Conservation (phyloP, 1,284 basidiomycete genomes). For the Lignosus rhinocerotis region DNA sequence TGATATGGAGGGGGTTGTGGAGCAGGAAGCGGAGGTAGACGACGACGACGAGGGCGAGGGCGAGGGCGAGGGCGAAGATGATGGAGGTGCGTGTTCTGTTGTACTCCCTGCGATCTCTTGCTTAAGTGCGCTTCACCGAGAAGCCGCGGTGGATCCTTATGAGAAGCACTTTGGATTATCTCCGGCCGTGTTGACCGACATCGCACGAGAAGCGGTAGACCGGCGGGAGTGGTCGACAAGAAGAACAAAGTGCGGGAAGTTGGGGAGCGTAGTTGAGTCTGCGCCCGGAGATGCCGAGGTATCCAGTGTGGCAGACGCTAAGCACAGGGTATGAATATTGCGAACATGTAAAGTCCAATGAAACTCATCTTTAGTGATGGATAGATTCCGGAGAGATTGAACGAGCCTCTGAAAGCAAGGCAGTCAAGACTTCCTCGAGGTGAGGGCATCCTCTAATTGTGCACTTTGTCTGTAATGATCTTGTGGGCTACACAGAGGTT, state of each 20-base stretch:
- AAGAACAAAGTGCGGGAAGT: slow-evolving; percentile 41
- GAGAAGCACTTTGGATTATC: slow-evolving; percentile 68
- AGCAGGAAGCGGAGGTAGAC: slow-evolving; percentile 30
- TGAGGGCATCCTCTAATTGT: slow-evolving; percentile 31
- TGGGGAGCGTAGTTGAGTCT: slow-evolving; percentile 58
- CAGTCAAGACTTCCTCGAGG: slow-evolving; percentile 56
- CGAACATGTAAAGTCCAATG: not conserved
- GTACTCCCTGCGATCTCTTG: not conserved
- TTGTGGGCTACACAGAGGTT: slow-evolving; percentile 41
- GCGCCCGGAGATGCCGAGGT: slow-evolving; percentile 43
- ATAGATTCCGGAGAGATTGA: slow-evolving; percentile 65
- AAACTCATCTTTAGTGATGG: slow-evolving; percentile 6
- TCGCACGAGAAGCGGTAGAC: slow-evolving; percentile 50
- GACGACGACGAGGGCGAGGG: slow-evolving; percentile 20
- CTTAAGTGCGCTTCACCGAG: not conserved
- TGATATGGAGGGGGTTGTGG: slow-evolving; percentile 24
- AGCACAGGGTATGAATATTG: slow-evolving; percentile 13
- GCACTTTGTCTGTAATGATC: slow-evolving; percentile 6
- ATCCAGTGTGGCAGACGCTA: slow-evolving; percentile 6
- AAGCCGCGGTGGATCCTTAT: slow-evolving; percentile 44
- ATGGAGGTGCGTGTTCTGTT: not conserved
- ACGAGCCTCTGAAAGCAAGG: slow-evolving; percentile 51
- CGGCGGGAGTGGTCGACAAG: slow-evolving; percentile 49
- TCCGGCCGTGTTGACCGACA: slow-evolving; percentile 47
- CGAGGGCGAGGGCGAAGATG: not conserved